Base-by-base conservation (phyloP, 768 basidiomycete genomes). In the Leccinum subtestaceum region DNA sequence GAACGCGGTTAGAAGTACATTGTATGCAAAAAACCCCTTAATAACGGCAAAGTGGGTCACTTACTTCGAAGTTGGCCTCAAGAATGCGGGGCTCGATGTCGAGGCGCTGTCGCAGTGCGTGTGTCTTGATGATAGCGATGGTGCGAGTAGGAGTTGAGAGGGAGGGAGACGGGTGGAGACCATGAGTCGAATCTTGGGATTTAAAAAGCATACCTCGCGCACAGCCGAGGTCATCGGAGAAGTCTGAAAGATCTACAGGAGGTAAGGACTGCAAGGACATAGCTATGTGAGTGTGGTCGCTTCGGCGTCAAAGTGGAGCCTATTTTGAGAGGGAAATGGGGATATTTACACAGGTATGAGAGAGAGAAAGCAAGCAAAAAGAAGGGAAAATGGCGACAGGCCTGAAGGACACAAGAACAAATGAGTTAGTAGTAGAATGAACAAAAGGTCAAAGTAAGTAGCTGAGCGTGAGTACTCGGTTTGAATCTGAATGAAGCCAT, bases 61-160 rank as follows among this genome's bases (percentile, higher is more conserved):
- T 57, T 19, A 90, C 90, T 81, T 93, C 92, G 60, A 93, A 93
- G 70, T 85, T 86, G 27, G 90, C 87, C 71, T 89, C 88, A 59
- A 87, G 81, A 60, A 94, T 89, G 51, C 86, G 79, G 40, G 80
- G 83, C 75, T 94, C 91, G 61, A 93, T 92, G 50, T 90, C 88
- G 66, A 93, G 87, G 51, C 91, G 78, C 63, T 89, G 81, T 10
- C 77, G 70, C 45, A 93, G 75, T 1, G 91, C 90, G 77, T 91
- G 86, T 29, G 80, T 80, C 75, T 93, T 93, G 80, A 93, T 91
- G 62, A 93, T 89, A 17, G 89, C 91, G 53, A 93, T 84, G 0
- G 91, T 91, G 56, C 91, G 81, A n/a, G 81, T 81, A 51, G 63
- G 31, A 25, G 47, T 10, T 3, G 64, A 57, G 17, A 46, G 29